Evolutionary conservation across 163 green algal species (phyloP), one percentile per base, ranked within the genome.

Genomic region (Scenedesmus sp.): DNA sequence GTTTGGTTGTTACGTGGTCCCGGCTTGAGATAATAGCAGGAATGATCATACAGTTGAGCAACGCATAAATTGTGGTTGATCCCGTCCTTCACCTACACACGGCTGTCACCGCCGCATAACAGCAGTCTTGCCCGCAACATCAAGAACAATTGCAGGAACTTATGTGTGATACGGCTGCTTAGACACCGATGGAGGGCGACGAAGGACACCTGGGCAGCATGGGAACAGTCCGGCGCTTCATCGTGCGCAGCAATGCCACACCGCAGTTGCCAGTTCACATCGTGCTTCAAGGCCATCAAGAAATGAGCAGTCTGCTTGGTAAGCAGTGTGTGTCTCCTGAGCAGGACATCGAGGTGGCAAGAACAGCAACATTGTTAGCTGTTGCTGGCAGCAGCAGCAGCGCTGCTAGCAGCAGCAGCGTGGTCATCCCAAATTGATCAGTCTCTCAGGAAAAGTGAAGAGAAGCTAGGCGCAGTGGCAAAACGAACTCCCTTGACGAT

Each of bases 211-310:
- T 4, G 2, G 30, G 65, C 65, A 76, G 65, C 65, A 76, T 76
- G 65, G 30, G 30, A n/a, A n/a, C 56, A 37, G 65, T 76, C 40
- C 65, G 65, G 65, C 65, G 65, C 65, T 76, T 76, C 65, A 76
- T 76, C 20, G 30, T 76, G 65, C 65, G 65, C 65, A 76, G 65
- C 65, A 76, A 76, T 30, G 65, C 65, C 65, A 76, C 65, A 40
- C 65, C 65, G 65, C 65, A 76, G 65, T 30, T 76, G 30, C 65
- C 65, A 22, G 65, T 76, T 40, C 65, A 76, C 30, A 40, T 76
- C 1, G 65, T 76, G 65, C 30, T 76, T 26, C 65, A 40, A 24
- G 26, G 65, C 15, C 65, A 76, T 3, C 65, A 76, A n/a, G 40
- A 26, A 7, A 40, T 76, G 65, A 76, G 40, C 18, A 18, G 18